Conservation (phyloP, 169 alveolate species). For the Cyclospora cayetanensis region DNA sequence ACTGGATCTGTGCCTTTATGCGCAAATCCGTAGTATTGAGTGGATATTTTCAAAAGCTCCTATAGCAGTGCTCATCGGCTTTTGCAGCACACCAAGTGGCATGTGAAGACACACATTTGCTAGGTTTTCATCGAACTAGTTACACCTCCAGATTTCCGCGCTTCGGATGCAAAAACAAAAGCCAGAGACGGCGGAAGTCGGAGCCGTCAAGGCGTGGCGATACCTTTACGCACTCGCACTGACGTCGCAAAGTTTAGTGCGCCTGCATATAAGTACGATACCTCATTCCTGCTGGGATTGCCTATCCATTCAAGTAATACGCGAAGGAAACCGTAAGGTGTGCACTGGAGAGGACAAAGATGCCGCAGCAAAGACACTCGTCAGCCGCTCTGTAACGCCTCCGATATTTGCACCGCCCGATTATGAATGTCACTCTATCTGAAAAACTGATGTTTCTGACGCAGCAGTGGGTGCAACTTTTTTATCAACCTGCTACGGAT, state of each 20-base stretch:
- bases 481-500: background rate
- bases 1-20: too few species aligned
- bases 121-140: too few species aligned
- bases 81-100: background rate
- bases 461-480: background rate
- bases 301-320: background rate
- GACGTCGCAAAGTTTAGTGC: background rate
- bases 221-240: background rate
- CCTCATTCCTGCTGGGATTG: background rate
- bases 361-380: background rate
- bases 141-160: too few species aligned
- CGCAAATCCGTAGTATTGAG: background rate
- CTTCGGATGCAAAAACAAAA: too few species aligned
- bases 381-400: background rate
- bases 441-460: background rate
- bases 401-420: background rate
- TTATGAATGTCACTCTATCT: background rate
- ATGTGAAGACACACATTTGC: background rate
- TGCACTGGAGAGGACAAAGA: background rate
- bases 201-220: background rate
- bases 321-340: background rate
- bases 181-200: too few species aligned
- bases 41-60: background rate
- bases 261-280: background rate
- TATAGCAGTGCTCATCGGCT: background rate